Evolutionary conservation across 2,329 filamentous ascomycete species (phyloP).

Genomic region (Leptographium radiaticola): DNA sequence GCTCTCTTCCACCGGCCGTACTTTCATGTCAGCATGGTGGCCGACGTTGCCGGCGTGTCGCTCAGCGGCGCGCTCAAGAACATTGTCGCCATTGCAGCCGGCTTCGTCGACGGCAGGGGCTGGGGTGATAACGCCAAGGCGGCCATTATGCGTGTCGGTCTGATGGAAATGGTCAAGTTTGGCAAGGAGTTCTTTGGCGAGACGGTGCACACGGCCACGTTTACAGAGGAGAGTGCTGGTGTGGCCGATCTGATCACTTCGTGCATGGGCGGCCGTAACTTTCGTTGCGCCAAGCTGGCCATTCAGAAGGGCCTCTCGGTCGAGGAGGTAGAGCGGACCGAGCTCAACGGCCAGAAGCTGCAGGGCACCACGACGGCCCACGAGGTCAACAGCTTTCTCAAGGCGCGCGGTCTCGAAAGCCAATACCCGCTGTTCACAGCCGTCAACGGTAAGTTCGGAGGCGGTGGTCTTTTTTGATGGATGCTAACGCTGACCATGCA

Average conservation of each 20-base stretch:
- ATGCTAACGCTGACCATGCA: conserved; percentile 6
- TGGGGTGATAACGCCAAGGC: conserved; percentile 99
- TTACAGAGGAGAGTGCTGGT: conserved; percentile 93
- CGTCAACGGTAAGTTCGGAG: conserved; percentile 41
- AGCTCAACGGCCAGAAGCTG: conserved; percentile 92
- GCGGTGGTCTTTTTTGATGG: not conserved
- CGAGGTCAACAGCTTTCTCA: conserved; percentile 84
- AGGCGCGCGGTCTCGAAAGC: conserved; percentile 59
- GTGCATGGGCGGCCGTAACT: conserved; percentile 85
- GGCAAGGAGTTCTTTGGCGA: conserved; percentile 85
- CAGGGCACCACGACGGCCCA: conserved; percentile 87
- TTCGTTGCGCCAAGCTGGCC: conserved; percentile 81
- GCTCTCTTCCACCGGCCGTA: conserved; percentile 89
- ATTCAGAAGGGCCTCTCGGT: conserved; percentile 69
- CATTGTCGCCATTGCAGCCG: conserved; percentile 84
- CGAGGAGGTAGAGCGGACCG: conserved; percentile 73
- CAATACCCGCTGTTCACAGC: conserved; percentile 91
- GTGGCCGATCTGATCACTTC: conserved; percentile 93
- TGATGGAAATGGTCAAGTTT: conserved; percentile 94
- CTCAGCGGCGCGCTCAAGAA: conserved; percentile 94
- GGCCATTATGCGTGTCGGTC: conserved; percentile 92
- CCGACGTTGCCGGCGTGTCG: conserved; percentile 92
- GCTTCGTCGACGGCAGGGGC: conserved; percentile 87
- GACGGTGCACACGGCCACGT: conserved; percentile 68
- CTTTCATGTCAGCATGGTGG: conserved; percentile 91